Evolutionary conservation across 139 green algal species (phyloP), one percentile per base, ranked within the genome.

Genomic region (Astrephomene gubernaculifera): DNA sequence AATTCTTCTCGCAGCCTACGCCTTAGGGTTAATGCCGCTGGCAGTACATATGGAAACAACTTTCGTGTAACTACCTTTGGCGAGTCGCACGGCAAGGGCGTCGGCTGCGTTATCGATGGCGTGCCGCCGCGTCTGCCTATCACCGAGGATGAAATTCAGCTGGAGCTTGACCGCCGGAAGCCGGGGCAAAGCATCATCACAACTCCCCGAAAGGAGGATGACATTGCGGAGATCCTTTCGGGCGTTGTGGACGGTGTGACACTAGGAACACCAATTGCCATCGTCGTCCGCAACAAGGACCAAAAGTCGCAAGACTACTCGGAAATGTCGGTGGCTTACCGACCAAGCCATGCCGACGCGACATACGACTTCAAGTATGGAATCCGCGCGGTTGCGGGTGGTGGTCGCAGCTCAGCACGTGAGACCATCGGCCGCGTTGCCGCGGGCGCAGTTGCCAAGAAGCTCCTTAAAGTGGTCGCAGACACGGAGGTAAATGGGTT

Each of bases 281-380:
- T 99, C 38, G 81, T 98, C 19, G 97, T 99, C 36, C 94, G 94
- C 68, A 99, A 99, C 93, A 98, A 97, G 82, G 96, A 99, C 89
- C 97, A 99, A 85, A 91, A 95, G 65, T 94, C 87, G 2, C 41
- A 90, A 29, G 95, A 98, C 87, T 98, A 98, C 87, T 90, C 65
- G 31, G 95, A 98, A 83, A 98, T 98, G 94, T 85, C 91, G 71
- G 92, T 97, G 43, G 95, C 96, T 4, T 99, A 99, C 90, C 79
- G 92, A 29, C 97, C 97, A 10, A 98, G 94, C 3, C 97, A 99
- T 85, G 97, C 97, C 24, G 97, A 99, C 88, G 97, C 97, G 14
- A 99, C 97, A 0, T 99, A 99, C 87, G 97, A 99, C 87, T 98
- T 98, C 90, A 99, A 99, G 90, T 99, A 99, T 89, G 97, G 97